phyloP scores from a whole-genome alignment of 1,284 basidiomycete genomes.

The Cutaneotrichosporon daszewskae region DNA sequence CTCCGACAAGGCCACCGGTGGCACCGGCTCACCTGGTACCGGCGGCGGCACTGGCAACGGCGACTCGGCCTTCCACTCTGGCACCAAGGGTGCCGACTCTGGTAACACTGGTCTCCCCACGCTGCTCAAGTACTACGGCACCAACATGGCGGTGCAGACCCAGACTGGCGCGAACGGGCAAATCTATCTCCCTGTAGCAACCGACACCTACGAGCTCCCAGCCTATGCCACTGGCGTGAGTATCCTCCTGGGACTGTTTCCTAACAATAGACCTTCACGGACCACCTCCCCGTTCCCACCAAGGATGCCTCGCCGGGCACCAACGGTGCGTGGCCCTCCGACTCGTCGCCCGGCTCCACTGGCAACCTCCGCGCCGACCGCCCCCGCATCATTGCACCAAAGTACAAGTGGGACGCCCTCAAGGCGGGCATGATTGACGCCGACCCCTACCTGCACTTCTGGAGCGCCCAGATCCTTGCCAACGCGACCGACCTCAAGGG shows the following conservation, averaged over 20 bases:
- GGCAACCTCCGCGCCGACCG: conserved; percentile 64
- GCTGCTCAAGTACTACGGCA: conserved; percentile 18
- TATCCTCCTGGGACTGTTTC: conserved; percentile 19
- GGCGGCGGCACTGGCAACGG: background rate
- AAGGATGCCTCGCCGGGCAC: conserved; percentile 55
- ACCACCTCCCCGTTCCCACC: conserved; percentile 69
- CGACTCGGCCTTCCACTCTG: conserved; percentile 1
- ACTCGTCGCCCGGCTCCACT: conserved; percentile 62
- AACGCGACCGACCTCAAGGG: conserved; percentile 73
- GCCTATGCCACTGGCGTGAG: conserved; percentile 80
- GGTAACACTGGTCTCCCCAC: conserved; percentile 31
- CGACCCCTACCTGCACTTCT: conserved; percentile 78
- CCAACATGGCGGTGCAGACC: conserved; percentile 25
- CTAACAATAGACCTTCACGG: conserved; percentile 64
- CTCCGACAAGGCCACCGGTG: background rate
- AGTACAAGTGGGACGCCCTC: conserved; percentile 86
- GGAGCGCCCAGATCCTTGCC: conserved; percentile 88
- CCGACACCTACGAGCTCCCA: conserved; percentile 70
- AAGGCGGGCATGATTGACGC: conserved; percentile 62
- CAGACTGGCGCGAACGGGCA: conserved; percentile 39
- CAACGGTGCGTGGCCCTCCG: conserved; percentile 64
- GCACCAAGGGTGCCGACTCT: conserved; percentile 17
- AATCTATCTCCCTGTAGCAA: conserved; percentile 51
- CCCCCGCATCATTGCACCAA: conserved; percentile 84
- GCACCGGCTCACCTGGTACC: background rate